phyloP scores from a whole-genome alignment of 306 rosid species.

The Prinsepia uniflora region DNA sequence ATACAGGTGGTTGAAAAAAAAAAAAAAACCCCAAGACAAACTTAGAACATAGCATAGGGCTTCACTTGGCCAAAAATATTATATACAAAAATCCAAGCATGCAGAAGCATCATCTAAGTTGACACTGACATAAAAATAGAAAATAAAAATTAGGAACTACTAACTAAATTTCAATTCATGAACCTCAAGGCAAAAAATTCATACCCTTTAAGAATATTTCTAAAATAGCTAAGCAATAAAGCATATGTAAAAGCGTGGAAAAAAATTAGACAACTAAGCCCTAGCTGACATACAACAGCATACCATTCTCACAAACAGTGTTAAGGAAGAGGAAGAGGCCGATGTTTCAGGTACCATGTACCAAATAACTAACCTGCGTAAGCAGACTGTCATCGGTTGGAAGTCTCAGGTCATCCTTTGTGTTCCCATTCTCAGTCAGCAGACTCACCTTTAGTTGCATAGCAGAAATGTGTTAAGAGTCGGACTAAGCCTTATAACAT shows the following conservation, averaged over 20 bases:
- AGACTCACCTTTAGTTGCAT: conserved; percentile 67
- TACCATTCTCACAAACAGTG: background rate
- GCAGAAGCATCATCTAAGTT: background rate
- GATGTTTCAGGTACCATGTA: background rate
- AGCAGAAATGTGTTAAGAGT: background rate
- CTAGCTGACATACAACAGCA: background rate
- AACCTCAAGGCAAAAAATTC: background rate
- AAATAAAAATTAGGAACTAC: too few relatives aligned
- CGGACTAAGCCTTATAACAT: background rate
- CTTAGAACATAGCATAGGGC: too few relatives aligned
- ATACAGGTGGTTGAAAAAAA: too few relatives aligned
- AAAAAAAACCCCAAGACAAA: too few relatives aligned
- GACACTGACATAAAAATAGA: background rate
- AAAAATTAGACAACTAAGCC: background rate
- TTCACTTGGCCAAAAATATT: background rate
- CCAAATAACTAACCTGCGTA: conserved; percentile 50
- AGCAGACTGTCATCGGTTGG: conserved; percentile 90
- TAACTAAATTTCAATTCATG: background rate
- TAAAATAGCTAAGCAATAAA: background rate
- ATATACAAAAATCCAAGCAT: background rate
- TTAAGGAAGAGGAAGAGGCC: background rate
- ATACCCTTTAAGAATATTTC: background rate
- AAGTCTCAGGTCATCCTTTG: conserved; percentile 95
- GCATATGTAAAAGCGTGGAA: background rate
- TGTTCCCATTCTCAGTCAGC: conserved; percentile 83